Conservation (phyloP, 2,329 filamentous ascomycete genomes). For the Fusarium sp. region DNA sequence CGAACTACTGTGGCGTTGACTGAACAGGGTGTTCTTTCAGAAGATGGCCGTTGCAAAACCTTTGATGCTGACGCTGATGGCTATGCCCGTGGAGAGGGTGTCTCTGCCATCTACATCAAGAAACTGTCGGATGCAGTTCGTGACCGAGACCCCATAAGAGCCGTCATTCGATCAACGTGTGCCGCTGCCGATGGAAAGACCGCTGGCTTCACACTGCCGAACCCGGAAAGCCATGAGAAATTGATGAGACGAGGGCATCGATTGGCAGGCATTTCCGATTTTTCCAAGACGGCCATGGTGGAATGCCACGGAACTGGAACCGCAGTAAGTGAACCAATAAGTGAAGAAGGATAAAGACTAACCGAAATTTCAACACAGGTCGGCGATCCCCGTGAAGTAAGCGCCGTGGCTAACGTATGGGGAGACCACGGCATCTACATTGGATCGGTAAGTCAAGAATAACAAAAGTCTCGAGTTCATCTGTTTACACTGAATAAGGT, state of each 20-base stretch:
- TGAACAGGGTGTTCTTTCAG: conserved; percentile 12
- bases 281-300: conserved; percentile 11
- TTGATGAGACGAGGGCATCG: conserved; percentile 11
- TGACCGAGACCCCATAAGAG: conserved; percentile 10
- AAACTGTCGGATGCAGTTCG: conserved; percentile 11
- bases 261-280: conserved; percentile 6
- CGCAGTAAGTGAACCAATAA: neutral
- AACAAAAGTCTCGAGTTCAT: neutral
- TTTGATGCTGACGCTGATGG: conserved; percentile 14
- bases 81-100: conserved; percentile 11
- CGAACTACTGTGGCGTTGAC: conserved; percentile 10
- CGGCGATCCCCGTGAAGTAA: conserved; percentile 13
- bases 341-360: neutral
- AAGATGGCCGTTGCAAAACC: conserved; percentile 10
- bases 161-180: conserved; percentile 12
- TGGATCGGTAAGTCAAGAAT: conserved; percentile 4
- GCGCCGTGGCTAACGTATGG: conserved; percentile 8
- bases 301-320: conserved; percentile 9
- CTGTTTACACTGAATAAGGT: conserved; percentile 1
- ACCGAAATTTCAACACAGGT: neutral
- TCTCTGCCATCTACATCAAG: conserved; percentile 15
- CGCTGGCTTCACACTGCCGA: conserved; percentile 4
- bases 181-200: conserved; percentile 11
- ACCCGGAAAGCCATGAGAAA: conserved; percentile 11
- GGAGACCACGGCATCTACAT: conserved; percentile 10